Evolutionary conservation across 805 yeast genomes (phyloP).

Genomic region (Sugiyamaella floridensis): DNA sequence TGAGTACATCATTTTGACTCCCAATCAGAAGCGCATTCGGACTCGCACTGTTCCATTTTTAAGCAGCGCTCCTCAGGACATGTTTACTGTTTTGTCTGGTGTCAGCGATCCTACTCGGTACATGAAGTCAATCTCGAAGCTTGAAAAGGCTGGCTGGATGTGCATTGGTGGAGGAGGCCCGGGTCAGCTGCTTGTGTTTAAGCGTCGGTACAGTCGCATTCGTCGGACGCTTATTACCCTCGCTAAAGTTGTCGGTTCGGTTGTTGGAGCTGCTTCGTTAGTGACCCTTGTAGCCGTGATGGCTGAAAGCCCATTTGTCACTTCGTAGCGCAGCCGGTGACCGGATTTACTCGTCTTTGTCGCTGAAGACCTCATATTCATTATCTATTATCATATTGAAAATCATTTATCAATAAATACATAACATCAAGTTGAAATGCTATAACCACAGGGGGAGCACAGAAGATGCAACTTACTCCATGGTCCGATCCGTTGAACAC

Average conservation of each 20-base stretch:
- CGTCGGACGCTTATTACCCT: conserved; percentile 8
- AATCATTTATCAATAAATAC: conserved; percentile 1
- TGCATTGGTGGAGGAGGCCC: conserved; percentile 46
- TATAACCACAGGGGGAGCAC: neutral
- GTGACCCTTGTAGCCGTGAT: conserved; percentile 2
- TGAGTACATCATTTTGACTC: conserved; percentile 23
- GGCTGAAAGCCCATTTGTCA: conserved; percentile 6
- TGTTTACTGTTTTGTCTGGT: conserved; percentile 18
- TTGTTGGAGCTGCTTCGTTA: neutral
- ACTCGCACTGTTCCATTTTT: conserved; percentile 18
- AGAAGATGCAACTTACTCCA: too few species aligned
- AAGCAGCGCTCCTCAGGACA: conserved; percentile 16
- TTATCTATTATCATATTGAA: neutral
- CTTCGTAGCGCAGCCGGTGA: too few species aligned
- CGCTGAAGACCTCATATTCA: neutral
- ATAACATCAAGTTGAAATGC: neutral
- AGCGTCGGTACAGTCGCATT: conserved; percentile 26
- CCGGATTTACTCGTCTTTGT: neutral
- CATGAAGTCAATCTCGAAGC: conserved; percentile 33
- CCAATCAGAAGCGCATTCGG: conserved; percentile 16
- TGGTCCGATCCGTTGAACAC: too few species aligned
- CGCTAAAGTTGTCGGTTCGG: conserved; percentile 5
- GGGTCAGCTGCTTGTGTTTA: conserved; percentile 37
- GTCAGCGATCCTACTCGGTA: conserved; percentile 18
- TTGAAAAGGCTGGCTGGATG: conserved; percentile 45